Base-by-base conservation (phyloP, 108 stramenopile species). In the Poteriospumella lacustris region DNA sequence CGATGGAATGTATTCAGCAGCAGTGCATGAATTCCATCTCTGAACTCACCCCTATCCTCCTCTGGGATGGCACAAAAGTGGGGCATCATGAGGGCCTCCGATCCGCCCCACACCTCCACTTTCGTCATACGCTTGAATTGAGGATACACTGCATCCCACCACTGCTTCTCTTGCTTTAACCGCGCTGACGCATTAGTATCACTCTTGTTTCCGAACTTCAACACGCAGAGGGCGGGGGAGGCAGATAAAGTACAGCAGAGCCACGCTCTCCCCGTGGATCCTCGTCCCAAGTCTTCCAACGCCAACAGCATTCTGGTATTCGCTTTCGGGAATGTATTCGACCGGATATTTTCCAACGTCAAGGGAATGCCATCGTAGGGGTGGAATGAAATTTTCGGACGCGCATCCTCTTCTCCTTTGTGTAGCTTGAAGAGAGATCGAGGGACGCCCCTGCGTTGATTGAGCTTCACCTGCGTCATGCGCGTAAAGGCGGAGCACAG, bases 211-310 rank as follows among this genome's bases (percentile, higher is more conserved):
- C 24, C 19, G 24, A 68, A 39, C 64, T 68, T 68, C 64, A 68
- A 36, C 39, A 68, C 64, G 40, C 64, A 68, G 15, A 68, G 15
- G 19, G 64, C 64, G 19, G 64, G 40, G 19, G 12, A 19, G 19
- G 36, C 36, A 39, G 64, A 68, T 68, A 40, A 39, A 40, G 64
- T 68, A 36, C 34, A 36, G 19, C 15, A 19, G 19, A 68, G 64
- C 64, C 64, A 68, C 12, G 64, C 19, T 68, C 24, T 68, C 19
- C 64, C 34, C 34, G 64, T 68, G 19, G 64, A 68, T 40, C 64
- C 64, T 68, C 64, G 64, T 40, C 64, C 64, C 36, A 68, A 68
- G 40, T 68, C 64, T 39, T 68, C 64, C 19, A 68, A 15, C 12
- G 64, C 64, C 19, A 68, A 19, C 34, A 68, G 19, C 52, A 24